Evolutionary conservation across 2,329 filamentous ascomycete species (phyloP).

Genomic region (Anthostomella pinea): DNA sequence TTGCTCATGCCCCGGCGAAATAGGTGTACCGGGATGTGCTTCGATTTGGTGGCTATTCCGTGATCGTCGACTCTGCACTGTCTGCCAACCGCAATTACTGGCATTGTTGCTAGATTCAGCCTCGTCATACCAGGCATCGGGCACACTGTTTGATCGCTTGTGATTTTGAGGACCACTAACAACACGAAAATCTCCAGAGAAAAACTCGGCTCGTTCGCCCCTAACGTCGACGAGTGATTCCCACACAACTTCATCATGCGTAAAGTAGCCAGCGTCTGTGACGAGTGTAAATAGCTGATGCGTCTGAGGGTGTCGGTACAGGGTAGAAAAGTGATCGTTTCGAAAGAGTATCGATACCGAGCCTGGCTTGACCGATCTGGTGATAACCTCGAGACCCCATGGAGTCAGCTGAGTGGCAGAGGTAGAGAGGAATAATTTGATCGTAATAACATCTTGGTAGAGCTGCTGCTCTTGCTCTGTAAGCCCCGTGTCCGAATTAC

Average conservation of each 20-base stretch:
- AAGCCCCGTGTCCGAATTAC: conserved; percentile 54
- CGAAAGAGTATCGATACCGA: conserved; percentile 89
- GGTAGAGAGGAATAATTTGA: conserved; percentile 76
- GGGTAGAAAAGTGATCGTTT: conserved; percentile 94
- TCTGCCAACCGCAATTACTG: conserved; percentile 51
- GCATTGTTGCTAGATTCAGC: conserved; percentile 16
- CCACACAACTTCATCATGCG: conserved; percentile 91
- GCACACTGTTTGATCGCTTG: conserved; percentile 9
- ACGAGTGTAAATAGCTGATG: conserved; percentile 77
- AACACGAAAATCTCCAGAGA: conserved; percentile 83
- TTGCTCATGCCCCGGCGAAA: conserved; percentile 55
- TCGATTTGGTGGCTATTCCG: conserved; percentile 23
- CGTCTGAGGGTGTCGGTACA: conserved; percentile 83
- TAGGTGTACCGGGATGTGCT: conserved; percentile 20
- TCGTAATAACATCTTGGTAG: conserved; percentile 78
- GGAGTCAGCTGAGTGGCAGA: conserved; percentile 86
- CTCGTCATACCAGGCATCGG: conserved; percentile 16
- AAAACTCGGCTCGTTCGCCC: conserved; percentile 77
- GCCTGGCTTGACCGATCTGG: conserved; percentile 67
- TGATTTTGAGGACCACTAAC: conserved; percentile 59
- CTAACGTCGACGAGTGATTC: conserved; percentile 88
- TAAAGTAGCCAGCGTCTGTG: conserved; percentile 87
- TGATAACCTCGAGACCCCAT: conserved; percentile 74
- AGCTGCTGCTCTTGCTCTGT: conserved; percentile 71
- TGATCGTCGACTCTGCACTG: conserved; percentile 42